phyloP scores from a whole-genome alignment of 2,329 filamentous ascomycete species.

The Teratosphaeria viscida region DNA sequence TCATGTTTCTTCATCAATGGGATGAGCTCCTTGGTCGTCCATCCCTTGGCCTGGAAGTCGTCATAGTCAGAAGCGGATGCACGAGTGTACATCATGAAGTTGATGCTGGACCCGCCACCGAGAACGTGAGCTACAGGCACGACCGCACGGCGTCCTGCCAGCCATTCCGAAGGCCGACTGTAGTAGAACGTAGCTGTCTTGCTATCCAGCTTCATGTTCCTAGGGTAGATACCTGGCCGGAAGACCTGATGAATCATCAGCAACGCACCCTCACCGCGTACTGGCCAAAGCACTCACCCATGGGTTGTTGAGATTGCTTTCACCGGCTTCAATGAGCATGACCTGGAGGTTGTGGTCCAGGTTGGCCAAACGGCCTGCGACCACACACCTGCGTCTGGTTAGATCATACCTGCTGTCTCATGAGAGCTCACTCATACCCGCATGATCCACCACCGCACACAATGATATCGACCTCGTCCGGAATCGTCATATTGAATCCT shows the following conservation, averaged over 20 bases:
- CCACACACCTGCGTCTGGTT: conserved; percentile 34
- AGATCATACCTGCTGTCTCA: conserved; percentile 2
- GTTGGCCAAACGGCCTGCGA: conserved; percentile 54
- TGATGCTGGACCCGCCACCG: conserved; percentile 50
- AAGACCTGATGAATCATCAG: neutral
- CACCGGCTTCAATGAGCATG: conserved; percentile 59
- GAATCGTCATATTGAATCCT: conserved; percentile 46
- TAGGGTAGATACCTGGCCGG: conserved; percentile 64
- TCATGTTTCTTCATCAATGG: conserved; percentile 74
- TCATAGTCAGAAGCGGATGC: conserved; percentile 65
- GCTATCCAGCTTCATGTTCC: conserved; percentile 68
- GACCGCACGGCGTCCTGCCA: conserved; percentile 59
- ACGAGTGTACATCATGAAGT: conserved; percentile 71
- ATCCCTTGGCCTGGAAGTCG: conserved; percentile 70
- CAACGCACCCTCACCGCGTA: neutral
- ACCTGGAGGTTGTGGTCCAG: conserved; percentile 64
- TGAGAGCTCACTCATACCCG: conserved; percentile 35
- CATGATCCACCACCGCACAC: conserved; percentile 65
- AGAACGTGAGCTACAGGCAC: conserved; percentile 66
- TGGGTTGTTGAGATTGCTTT: conserved; percentile 67
- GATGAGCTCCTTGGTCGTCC: conserved; percentile 63
- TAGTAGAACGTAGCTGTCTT: conserved; percentile 77
- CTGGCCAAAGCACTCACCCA: conserved; percentile 40
- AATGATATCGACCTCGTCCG: conserved; percentile 73
- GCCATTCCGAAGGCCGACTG: conserved; percentile 61